Percentiles rank a stretch among this genome's conserved stretches.
Evolutionary conservation across 1,284 basidiomycete genomes (phyloP).

Genomic region (Cystobasidium pallidum): DNA sequence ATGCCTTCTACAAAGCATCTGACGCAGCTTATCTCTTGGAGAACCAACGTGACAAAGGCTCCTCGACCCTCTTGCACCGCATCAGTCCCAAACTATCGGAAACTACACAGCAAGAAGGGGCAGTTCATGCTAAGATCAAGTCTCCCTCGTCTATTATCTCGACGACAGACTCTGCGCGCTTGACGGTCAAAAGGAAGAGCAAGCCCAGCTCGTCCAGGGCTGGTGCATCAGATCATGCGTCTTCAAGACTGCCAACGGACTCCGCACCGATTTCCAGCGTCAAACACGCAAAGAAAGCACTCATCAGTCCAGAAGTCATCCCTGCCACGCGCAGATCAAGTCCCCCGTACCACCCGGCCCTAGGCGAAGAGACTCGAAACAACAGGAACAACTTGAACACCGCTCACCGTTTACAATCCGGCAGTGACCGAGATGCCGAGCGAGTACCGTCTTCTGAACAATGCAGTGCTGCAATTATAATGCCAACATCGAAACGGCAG

Average conservation of each 20-base stretch:
- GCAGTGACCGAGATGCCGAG: not conserved
- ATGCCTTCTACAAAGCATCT: slow-evolving; percentile 30
- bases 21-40: not conserved
- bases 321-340: too few relatives aligned
- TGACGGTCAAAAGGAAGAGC: not conserved
- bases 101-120: not conserved
- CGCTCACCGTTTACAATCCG: not conserved
- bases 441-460: not conserved
- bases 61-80: not conserved
- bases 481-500: not conserved
- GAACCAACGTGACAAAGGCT: not conserved
- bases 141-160: not conserved
- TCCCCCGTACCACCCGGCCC: too few relatives aligned
- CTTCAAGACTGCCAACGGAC: not conserved
- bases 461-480: not conserved
- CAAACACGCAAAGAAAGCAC: too few relatives aligned
- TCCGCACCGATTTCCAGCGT: not conserved
- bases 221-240: not conserved
- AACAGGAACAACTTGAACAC: not conserved
- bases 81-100: not conserved
- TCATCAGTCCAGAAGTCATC: too few relatives aligned
- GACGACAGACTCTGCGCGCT: not conserved
- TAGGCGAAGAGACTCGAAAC: too few relatives aligned
- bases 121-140: not conserved
- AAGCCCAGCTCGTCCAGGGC: not conserved